phyloP scores from a whole-genome alignment of 73 alveolate species.

The Stentor coeruleus region DNA sequence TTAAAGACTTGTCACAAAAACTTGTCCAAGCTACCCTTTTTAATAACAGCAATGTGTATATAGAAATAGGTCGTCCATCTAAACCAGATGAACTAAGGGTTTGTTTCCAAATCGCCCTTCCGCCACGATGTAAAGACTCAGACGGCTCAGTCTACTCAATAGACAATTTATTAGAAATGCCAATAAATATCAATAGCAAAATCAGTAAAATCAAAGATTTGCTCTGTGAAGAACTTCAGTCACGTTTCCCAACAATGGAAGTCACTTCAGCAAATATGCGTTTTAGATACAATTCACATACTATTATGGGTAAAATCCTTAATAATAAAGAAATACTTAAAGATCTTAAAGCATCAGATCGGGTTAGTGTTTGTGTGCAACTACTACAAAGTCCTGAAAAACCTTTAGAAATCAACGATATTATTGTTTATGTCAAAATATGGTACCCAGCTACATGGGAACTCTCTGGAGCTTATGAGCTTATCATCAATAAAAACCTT shows the following conservation, averaged over 20 bases:
- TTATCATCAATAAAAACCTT: neutral
- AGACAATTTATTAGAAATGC: constrained; percentile 2
- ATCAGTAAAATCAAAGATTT: neutral
- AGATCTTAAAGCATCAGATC: neutral
- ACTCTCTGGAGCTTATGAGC: neutral
- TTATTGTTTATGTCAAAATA: neutral
- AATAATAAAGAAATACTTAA: neutral
- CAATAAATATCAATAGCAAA: neutral
- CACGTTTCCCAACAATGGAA: neutral
- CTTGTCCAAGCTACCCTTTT: neutral
- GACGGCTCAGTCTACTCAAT: neutral
- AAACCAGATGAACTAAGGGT: constrained; percentile 15
- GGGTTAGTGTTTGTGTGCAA: neutral
- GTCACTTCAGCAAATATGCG: constrained; percentile 3
- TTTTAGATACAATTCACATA: neutral
- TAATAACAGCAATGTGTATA: neutral
- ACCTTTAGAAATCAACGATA: neutral
- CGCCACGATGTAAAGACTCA: neutral
- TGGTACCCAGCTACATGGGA: constrained; percentile 24
- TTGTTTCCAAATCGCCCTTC: neutral
- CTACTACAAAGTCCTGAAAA: neutral
- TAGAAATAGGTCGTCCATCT: neutral
- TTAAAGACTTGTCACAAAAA: neutral
- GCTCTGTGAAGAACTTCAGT: constrained; percentile 4
- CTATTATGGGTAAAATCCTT: neutral